Percentiles rank a stretch among this genome's conserved stretches.
phyloP scores from a whole-genome alignment of 257 asterid genomes.

The Buddleja alternifolia region DNA sequence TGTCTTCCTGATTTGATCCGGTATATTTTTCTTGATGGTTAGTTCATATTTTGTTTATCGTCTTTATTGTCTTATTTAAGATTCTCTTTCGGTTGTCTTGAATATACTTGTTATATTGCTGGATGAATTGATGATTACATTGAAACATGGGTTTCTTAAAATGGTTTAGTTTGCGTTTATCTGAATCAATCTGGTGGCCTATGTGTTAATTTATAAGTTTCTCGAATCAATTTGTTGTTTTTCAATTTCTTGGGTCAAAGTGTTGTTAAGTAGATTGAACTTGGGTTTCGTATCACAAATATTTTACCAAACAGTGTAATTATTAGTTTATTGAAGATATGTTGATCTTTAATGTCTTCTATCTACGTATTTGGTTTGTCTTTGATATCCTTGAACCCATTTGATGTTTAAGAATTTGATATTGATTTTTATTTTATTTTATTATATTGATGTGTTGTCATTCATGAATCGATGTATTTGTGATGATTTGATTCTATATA shows the following conservation, averaged over 20 bases:
- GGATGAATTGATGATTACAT: too few species aligned
- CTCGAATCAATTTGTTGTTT: background rate
- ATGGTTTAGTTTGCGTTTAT: background rate
- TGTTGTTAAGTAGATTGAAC: background rate
- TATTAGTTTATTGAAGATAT: background rate
- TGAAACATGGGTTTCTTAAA: background rate
- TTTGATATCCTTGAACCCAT: too few species aligned
- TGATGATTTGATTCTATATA: background rate
- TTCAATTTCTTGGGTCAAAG: background rate
- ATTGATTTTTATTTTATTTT: too few species aligned
- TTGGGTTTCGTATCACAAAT: too few species aligned
- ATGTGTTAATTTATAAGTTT: background rate
- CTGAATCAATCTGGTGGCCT: background rate
- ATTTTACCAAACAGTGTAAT: too few species aligned
- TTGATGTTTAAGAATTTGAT: background rate
- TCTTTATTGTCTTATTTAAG: too few species aligned
- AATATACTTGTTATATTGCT: background rate
- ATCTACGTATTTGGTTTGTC: background rate
- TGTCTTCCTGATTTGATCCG: too few species aligned
- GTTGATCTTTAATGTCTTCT: background rate
- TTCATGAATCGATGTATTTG: background rate
- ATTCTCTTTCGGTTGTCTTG: background rate
- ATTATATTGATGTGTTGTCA: background rate
- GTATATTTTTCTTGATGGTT: too few species aligned
- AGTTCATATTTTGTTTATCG: too few species aligned